Evolutionary conservation across 1,284 basidiomycete species (phyloP).

Genomic region (Naganishia cerealis): DNA sequence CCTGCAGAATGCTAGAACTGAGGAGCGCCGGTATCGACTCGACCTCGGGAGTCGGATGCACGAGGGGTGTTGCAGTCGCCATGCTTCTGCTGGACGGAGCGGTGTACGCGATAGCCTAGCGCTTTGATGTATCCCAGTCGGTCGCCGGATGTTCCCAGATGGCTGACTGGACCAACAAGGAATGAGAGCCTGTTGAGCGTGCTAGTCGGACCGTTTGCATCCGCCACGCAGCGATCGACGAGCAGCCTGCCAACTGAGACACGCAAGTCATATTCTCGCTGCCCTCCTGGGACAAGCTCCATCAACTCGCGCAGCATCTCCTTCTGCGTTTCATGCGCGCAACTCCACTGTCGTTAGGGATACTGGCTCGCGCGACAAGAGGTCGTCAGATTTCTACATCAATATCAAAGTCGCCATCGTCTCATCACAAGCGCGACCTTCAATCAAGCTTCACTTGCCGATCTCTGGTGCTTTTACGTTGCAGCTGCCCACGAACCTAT

Average conservation of each 20-base stretch:
- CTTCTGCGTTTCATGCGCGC: not conserved
- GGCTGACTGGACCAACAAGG: no score
- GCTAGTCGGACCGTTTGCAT: not conserved
- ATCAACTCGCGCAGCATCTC: not conserved
- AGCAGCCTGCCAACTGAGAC: conserved; percentile 1
- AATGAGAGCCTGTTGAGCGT: no score
- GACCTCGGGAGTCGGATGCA: not conserved
- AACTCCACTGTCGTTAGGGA: not conserved
- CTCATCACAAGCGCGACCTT: not conserved
- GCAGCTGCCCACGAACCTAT: not conserved
- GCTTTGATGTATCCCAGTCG: no score
- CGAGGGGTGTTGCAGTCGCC: not conserved
- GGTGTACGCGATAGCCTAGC: no score
- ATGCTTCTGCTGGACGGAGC: not conserved
- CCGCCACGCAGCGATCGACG: not conserved
- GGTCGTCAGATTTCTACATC: not conserved
- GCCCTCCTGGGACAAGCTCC: not conserved
- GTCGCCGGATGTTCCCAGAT: no score
- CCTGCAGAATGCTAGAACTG: not conserved
- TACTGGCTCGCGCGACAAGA: not conserved
- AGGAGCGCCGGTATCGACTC: not conserved
- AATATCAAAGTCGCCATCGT: not conserved
- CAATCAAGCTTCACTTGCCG: not conserved
- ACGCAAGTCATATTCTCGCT: not conserved
- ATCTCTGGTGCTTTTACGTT: not conserved